Evolutionary conservation across 768 basidiomycete species (phyloP), one percentile per base, ranked within the genome.

Genomic region (Hydnomerulius pinastri): DNA sequence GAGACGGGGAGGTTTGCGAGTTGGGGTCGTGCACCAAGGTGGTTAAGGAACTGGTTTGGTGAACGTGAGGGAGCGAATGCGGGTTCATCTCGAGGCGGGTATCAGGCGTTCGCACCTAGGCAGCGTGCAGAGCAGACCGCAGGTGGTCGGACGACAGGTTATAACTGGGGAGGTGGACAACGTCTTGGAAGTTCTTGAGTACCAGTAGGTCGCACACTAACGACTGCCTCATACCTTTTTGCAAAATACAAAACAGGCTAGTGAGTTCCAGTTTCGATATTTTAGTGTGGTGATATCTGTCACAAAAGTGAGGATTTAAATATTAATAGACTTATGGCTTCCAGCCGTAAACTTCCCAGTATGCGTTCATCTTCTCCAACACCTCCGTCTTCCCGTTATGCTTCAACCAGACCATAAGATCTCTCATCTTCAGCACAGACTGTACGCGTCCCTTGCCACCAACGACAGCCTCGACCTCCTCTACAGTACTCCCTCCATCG

Each of bases 401-500:
- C 63, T 87, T 79, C 55, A 98, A 71, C 86, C 92, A 98, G 4
- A 67, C 64, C 70, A 98, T 87, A 51, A 99, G 71, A 64, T 98
- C 91, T 52, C 80, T 71, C 85, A 98, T 87, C 65, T 79, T 85
- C 54, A 97, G 73, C 54, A 98, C 91, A 3, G 90, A 83, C 43
- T 80, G 75, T 21, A 98, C 88, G 13, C 78, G 74, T 7, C 83
- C 88, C 17, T 55, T 60, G 11, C 92, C 90, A 30, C 77, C 82
- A 20, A 93, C 73, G 40, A 90, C 74, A 15, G 67, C 67, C 63
- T 93, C 89, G 8, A 98, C 77, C 64, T 98, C 93, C 61, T 84
- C 79, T 6, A 95, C 87, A 1, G 92, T 91, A 55, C 85, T 89
- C 70, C 73, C 74, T 68, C 41, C 80, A 67, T 49, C 60, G 40